Conservation (phyloP, 352 stramenopile species). For the Globisporangium takayamanum region DNA sequence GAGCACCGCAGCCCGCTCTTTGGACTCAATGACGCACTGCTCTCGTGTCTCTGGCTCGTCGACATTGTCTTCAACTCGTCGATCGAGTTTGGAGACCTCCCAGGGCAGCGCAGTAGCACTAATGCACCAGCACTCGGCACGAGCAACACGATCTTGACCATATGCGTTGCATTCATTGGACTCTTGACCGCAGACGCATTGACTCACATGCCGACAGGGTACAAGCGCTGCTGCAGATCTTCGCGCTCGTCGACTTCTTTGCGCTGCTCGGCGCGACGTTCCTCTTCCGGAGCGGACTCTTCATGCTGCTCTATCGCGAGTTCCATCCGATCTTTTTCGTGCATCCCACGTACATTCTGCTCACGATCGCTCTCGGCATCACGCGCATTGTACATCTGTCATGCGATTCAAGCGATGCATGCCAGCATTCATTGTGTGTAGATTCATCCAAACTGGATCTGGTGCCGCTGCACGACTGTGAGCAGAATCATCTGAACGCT, state of each 20-base stretch:
- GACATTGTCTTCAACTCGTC: slow-evolving; percentile 56
- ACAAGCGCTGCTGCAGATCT: slow-evolving; percentile 61
- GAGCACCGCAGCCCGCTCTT: slow-evolving; percentile 30
- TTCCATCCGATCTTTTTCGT: slow-evolving; percentile 43
- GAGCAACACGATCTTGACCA: slow-evolving; percentile 43
- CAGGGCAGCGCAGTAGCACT: slow-evolving; percentile 15
- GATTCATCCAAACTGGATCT: not conserved
- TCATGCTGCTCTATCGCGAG: slow-evolving; percentile 45
- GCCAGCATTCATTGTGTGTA: not conserved
- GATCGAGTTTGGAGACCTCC: slow-evolving; percentile 54
- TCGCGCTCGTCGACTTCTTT: slow-evolving; percentile 46
- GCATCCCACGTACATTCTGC: slow-evolving; percentile 41
- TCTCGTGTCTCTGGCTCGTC: slow-evolving; percentile 36
- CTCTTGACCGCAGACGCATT: not conserved
- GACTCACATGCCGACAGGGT: slow-evolving; percentile 20
- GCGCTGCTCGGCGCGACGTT: slow-evolving; percentile 54
- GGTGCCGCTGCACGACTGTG: not conserved
- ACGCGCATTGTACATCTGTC: slow-evolving; percentile 23
- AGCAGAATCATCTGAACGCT: slow-evolving; percentile 26
- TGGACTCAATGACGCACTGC: slow-evolving; percentile 27
- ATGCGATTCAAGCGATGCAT: not conserved
- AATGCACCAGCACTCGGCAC: not conserved
- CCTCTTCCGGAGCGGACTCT: slow-evolving; percentile 65
- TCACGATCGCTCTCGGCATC: slow-evolving; percentile 36
- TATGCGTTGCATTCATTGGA: slow-evolving; percentile 20